Evolutionary conservation across 305 asterid species (phyloP).

Genomic region (Solanum hybrid): DNA sequence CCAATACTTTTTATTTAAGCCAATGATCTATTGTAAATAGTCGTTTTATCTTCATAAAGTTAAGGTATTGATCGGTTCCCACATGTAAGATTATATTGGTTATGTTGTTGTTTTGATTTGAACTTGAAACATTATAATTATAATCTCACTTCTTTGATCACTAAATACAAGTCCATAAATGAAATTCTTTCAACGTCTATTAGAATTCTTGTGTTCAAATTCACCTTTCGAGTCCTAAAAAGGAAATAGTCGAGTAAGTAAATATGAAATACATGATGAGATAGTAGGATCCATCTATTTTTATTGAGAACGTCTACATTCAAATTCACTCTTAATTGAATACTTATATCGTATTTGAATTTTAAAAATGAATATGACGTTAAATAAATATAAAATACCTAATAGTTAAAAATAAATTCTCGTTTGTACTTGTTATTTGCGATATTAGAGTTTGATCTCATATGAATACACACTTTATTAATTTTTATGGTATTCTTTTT

Average conservation of each 20-base stretch:
- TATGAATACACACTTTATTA: neutral
- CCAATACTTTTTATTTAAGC: neutral
- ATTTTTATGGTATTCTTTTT: neutral
- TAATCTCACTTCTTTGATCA: neutral
- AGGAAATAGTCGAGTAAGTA: neutral
- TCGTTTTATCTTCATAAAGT: neutral
- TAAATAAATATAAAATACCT: neutral
- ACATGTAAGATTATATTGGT: neutral
- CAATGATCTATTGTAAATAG: neutral
- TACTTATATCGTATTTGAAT: neutral
- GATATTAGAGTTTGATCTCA: neutral
- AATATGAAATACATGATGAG: neutral
- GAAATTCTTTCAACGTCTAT: neutral
- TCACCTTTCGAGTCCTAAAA: neutral
- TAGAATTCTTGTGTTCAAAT: neutral
- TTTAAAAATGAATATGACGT: neutral
- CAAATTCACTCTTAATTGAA: neutral
- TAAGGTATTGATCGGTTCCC: neutral
- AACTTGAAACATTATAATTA: neutral
- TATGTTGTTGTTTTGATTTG: neutral
- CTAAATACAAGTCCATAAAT: neutral
- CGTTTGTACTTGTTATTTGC: neutral
- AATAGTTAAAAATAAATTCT: neutral
- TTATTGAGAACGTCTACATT: neutral
- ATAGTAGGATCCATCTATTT: neutral